Evolutionary conservation across 805 yeast species (phyloP).

Genomic region (Yarrowia hollandica): DNA sequence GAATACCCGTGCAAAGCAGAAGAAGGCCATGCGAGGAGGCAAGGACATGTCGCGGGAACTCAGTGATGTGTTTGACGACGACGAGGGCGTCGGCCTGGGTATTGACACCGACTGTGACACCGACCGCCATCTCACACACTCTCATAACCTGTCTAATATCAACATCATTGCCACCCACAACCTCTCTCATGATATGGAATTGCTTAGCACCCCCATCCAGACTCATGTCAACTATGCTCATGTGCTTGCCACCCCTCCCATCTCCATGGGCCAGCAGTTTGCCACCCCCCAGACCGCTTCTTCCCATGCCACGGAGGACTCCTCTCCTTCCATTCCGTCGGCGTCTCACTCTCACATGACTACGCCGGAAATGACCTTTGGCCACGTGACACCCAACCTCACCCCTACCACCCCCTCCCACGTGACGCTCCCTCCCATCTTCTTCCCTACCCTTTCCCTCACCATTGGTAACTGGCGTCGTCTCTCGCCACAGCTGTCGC

Average conservation of each 20-base stretch:
- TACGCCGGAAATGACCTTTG: not conserved
- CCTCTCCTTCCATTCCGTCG: too few relatives aligned
- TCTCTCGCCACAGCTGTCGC: not conserved
- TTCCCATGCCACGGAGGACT: not conserved
- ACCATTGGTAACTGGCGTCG: constrained; percentile 22
- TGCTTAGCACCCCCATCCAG: not conserved
- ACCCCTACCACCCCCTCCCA: constrained; percentile 2
- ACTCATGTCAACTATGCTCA: not conserved
- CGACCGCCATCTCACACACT: too few relatives aligned
- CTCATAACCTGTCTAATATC: too few relatives aligned
- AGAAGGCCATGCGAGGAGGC: constrained; percentile 26
- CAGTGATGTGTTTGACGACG: not conserved
- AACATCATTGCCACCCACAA: not conserved
- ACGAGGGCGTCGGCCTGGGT: not conserved
- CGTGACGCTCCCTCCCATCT: not conserved
- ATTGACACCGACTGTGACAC: not conserved
- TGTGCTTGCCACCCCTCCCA: not conserved
- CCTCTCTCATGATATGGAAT: too few relatives aligned
- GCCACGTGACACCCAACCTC: not conserved
- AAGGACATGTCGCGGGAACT: not conserved
- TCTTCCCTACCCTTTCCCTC: constrained; percentile 5
- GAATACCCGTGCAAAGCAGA: constrained; percentile 56
- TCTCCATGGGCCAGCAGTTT: not conserved
- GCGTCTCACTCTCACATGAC: not conserved
- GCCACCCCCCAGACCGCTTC: not conserved